phyloP scores from a whole-genome alignment of 164 flowering plant genomes.

The Liquidambar formosana region DNA sequence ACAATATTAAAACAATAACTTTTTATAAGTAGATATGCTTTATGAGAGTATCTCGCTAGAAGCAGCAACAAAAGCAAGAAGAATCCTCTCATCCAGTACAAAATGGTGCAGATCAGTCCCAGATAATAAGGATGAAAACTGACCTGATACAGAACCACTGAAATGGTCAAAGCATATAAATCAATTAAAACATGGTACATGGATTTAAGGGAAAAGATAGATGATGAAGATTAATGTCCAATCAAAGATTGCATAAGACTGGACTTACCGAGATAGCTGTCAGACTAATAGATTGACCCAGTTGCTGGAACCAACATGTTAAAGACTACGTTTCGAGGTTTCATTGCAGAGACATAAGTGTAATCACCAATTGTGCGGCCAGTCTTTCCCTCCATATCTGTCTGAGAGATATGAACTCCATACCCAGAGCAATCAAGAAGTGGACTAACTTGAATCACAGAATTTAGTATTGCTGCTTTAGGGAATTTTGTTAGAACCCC shows the following conservation, averaged over 20 bases:
- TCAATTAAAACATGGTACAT: no score
- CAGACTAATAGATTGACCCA: constrained; percentile 64
- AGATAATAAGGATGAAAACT: constrained; percentile 37
- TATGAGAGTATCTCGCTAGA: constrained; percentile 54
- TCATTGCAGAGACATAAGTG: constrained; percentile 61
- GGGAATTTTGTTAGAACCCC: constrained; percentile 63
- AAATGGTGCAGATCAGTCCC: constrained; percentile 64
- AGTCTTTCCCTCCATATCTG: constrained; percentile 59
- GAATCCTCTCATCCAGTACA: constrained; percentile 66
- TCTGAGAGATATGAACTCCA: constrained; percentile 72
- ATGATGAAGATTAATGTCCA: no score
- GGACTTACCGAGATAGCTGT: constrained; percentile 59
- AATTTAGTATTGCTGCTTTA: constrained; percentile 31
- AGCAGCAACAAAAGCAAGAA: constrained; percentile 72
- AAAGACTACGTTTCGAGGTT: constrained; percentile 50
- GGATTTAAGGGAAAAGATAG: no score
- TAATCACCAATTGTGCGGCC: constrained; percentile 43
- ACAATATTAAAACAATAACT: background rate
- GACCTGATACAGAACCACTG: constrained; percentile 39
- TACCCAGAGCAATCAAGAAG: constrained; percentile 85
- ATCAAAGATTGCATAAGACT: background rate
- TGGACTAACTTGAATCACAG: constrained; percentile 77
- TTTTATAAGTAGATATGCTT: background rate
- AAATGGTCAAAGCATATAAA: background rate
- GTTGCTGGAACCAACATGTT: constrained; percentile 69